phyloP scores from a whole-genome alignment of 441 rosid species.

The Kokia cookei region DNA sequence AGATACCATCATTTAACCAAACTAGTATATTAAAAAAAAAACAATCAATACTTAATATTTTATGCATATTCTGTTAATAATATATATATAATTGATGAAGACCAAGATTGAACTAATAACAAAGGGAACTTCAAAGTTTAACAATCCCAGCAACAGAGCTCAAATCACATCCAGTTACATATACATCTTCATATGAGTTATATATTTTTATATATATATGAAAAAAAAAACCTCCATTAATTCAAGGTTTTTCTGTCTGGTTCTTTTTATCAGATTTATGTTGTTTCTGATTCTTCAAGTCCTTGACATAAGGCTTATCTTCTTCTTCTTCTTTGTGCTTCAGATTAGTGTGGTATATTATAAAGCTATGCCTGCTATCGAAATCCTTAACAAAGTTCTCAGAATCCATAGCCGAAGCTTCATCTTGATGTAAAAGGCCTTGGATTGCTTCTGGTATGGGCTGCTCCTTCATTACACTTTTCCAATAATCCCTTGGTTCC shows the following conservation, averaged over 20 bases:
- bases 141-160: too few species aligned
- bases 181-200: too few species aligned
- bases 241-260: neutral
- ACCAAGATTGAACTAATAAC: neutral
- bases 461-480: conserved; percentile 14
- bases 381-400: conserved; percentile 1
- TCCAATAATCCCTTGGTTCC: conserved; percentile 29
- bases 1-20: too few species aligned
- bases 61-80: neutral
- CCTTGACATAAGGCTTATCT: neutral
- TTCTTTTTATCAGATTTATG: neutral
- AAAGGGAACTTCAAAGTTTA: neutral
- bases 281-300: conserved; percentile 1
- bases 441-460: conserved; percentile 23
- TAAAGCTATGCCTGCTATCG: neutral
- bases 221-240: neutral
- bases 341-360: conserved; percentile 2
- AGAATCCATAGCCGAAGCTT: neutral
- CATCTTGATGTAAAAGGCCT: conserved; percentile 12
- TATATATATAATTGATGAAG: neutral
- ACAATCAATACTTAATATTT: neutral
- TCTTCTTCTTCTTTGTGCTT: neutral
- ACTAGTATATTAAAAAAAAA: too few species aligned
- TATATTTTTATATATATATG: too few species aligned
- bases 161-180: too few species aligned